Evolutionary conservation across 1,284 basidiomycete species (phyloP), one percentile per base, ranked within the genome.

Genomic region (Gomphus sp.): DNA sequence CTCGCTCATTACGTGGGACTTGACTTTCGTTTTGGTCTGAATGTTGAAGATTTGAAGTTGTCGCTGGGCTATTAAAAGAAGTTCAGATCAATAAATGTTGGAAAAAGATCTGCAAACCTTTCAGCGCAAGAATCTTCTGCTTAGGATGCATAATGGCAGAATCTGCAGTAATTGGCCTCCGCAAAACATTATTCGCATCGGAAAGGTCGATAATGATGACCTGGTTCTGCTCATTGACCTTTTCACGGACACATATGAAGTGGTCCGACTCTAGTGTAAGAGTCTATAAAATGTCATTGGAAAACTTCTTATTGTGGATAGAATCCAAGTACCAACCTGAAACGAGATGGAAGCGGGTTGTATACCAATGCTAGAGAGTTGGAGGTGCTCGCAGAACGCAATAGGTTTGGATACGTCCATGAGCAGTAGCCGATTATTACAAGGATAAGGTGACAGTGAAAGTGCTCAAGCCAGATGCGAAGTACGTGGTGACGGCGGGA

Each of bases 1-100:
- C 71, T 98, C 94, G 70, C 87, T 89, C 79, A 90, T 95, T 61
- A 88, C 78, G 71, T 99, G 94, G 28, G 95, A 93, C 71, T 98
- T 98, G 72, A 99, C 91, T 76, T 99, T 99, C 70, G 89, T 87
- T 79, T 98, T 99, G 52, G 87, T 91, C 69, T 92, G 95, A 65
- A 99, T 93, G 74, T 99, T 98, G 80, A 99, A 99, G 64, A 99
- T 87, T 75, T 99, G 97, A 43, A 99, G 82, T 67, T 96, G 98
- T 56, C 93, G 87, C 64, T 84, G 89, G 66, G 97, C 96, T 93
- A 70, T 25, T 55, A 10, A 34, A 31, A 49, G 4, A 53, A 22
- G 58, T 37, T 25, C 18, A 55, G 14, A 56, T 37, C 48, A 14
- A 44, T 54, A 50, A 37, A 37, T 12, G 11, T 28, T 10, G n/a